Conservation (phyloP, 768 basidiomycete genomes). For the Zangia roseola region DNA sequence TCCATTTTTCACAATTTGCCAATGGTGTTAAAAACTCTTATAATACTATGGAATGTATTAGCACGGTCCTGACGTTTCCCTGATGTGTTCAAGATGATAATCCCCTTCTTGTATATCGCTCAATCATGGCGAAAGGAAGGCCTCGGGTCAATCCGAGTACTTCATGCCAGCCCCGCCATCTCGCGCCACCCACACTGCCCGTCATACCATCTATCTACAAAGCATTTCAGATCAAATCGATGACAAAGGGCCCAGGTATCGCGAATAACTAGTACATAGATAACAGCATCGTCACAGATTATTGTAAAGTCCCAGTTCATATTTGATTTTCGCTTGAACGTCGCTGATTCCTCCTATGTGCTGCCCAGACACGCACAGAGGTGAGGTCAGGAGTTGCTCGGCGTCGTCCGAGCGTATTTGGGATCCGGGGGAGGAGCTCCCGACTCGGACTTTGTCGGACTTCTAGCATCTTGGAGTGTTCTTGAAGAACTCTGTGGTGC, state of each 20-base stretch:
- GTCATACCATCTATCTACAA: too few species aligned
- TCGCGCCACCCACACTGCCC: too few species aligned
- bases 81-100: too few species aligned
- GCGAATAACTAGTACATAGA: slow-evolving; percentile 22
- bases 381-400: slow-evolving; percentile 60
- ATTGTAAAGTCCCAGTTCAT: slow-evolving; percentile 73
- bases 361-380: slow-evolving; percentile 67
- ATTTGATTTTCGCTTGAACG: slow-evolving; percentile 77
- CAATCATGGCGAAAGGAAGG: too few species aligned
- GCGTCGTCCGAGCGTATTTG: slow-evolving; percentile 49
- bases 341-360: slow-evolving; percentile 74
- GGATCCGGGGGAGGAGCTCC: slow-evolving; percentile 40
- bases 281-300: slow-evolving; percentile 32
- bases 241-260: slow-evolving; percentile 13
- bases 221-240: slow-evolving; percentile 26
- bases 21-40: too few species aligned
- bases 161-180: too few species aligned
- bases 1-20: too few species aligned
- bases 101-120: too few species aligned
- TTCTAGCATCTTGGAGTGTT: slow-evolving; percentile 19
- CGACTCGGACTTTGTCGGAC: slow-evolving; percentile 41
- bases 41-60: too few species aligned
- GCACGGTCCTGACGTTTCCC: too few species aligned
- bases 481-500: slow-evolving; percentile 9
- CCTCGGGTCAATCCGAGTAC: too few species aligned